Conservation (phyloP, 2,329 filamentous ascomycete genomes). For the Torrubiellomyces zombiae region DNA sequence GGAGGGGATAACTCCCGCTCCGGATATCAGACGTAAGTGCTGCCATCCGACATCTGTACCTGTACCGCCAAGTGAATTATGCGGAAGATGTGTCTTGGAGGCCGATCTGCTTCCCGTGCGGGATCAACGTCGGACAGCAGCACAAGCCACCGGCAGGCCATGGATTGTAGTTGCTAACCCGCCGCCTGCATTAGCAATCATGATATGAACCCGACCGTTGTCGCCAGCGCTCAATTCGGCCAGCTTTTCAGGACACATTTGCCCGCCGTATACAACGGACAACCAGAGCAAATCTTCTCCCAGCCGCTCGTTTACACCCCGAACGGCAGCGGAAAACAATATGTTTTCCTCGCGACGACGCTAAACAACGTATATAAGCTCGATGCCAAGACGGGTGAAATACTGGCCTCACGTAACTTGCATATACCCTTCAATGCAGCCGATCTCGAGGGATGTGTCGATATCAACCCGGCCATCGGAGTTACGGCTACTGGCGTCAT, state of each 20-base stretch:
- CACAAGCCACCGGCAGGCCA: too few relatives aligned
- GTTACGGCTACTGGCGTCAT: conserved; percentile 29
- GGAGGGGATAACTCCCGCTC: conserved; percentile 37
- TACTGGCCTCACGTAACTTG: conserved; percentile 29
- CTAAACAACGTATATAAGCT: conserved; percentile 42
- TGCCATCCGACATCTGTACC: too few relatives aligned
- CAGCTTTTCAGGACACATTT: conserved; percentile 35
- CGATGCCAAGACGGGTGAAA: conserved; percentile 34
- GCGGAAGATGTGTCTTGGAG: too few relatives aligned
- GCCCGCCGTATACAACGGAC: conserved; percentile 33
- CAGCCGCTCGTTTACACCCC: conserved; percentile 35
- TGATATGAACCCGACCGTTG: conserved; percentile 44
- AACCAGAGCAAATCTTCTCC: conserved; percentile 33
- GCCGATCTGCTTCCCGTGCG: too few relatives aligned
- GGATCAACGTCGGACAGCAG: too few relatives aligned
- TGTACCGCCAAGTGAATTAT: too few relatives aligned
- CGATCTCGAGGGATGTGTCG: conserved; percentile 29
- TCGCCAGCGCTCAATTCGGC: conserved; percentile 36
- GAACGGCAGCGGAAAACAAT: conserved; percentile 26
- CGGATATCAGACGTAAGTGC: conserved; percentile 34
- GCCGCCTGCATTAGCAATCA: too few relatives aligned
- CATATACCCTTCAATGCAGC: conserved; percentile 30
- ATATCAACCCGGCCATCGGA: conserved; percentile 29
- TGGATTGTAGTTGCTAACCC: too few relatives aligned
- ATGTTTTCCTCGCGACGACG: conserved; percentile 37